A percentile compares a stretch with the other conserved stretches of the same genome.
These are phyloP conservation scores for Phytopythium ostracodes DNA, from an alignment of 352 stramenopile species.

Conservation along the genomic window DNA sequence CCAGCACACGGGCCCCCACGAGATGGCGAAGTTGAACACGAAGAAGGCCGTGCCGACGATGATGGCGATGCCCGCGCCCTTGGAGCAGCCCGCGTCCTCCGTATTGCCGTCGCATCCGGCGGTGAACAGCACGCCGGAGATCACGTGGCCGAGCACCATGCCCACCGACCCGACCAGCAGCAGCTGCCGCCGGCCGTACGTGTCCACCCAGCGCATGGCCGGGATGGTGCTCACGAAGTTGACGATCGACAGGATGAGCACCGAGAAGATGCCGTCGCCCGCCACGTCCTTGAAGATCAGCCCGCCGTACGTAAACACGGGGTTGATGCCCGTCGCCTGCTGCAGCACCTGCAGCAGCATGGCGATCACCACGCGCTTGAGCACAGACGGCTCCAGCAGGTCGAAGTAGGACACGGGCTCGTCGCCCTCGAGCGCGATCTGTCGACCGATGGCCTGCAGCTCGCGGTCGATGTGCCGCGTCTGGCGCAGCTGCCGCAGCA, in stretches of 20 bases:
- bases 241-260: constrained; percentile 45
- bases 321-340: constrained; percentile 45
- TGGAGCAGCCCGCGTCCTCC: constrained; percentile 25
- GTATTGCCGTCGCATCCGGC: constrained; percentile 31
- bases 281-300: constrained; percentile 50
- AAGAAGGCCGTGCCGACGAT: constrained; percentile 41
- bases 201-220: constrained; percentile 44
- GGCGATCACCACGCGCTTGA: constrained; percentile 37
- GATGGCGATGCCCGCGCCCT: constrained; percentile 35
- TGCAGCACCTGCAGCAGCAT: constrained; percentile 47
- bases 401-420: constrained; percentile 27
- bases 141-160: constrained; percentile 40
- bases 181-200: constrained; percentile 33
- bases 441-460: constrained; percentile 40
- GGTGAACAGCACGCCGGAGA: constrained; percentile 37
- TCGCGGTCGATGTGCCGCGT: constrained; percentile 33
- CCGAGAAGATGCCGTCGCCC: constrained; percentile 31
- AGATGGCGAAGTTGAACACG: constrained; percentile 37
- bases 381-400: constrained; percentile 35
- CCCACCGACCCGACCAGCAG: constrained; percentile 32
- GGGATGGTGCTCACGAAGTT: constrained; percentile 48
- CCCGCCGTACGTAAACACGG: constrained; percentile 40
- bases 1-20: constrained; percentile 32
- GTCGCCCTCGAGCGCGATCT: constrained; percentile 32
- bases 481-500: constrained; percentile 38